A percentile compares a stretch with the other conserved stretches of the same genome.
Conservation (phyloP, 108 stramenopile species). For the Conticribra guillardii region DNA sequence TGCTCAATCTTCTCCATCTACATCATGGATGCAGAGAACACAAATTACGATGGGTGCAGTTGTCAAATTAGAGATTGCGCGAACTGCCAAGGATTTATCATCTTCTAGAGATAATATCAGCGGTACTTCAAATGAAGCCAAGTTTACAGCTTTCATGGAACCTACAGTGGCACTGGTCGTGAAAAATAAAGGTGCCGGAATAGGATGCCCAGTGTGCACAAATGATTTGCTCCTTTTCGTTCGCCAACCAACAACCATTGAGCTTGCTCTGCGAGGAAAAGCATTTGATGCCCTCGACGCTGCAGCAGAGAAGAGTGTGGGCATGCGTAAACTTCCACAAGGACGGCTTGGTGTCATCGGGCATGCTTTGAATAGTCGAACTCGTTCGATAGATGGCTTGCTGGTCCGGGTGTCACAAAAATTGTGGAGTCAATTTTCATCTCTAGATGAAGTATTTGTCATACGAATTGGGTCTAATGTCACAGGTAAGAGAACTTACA, state of each 20-base stretch:
- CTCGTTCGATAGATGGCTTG: conserved; percentile 44
- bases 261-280: conserved; percentile 40
- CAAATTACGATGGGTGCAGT: conserved; percentile 18
- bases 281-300: conserved; percentile 15
- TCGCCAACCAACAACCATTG: conserved; percentile 21
- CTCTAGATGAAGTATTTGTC: conserved; percentile 42
- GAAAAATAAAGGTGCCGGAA: conserved; percentile 13
- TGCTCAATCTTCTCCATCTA: conserved; percentile 33
- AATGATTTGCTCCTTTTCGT: conserved; percentile 47
- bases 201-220: conserved; percentile 25
- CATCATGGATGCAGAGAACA: conserved; percentile 25
- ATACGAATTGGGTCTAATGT: conserved; percentile 54
- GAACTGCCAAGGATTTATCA: conserved; percentile 24
- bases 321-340: conserved; percentile 8
- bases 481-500: conserved; percentile 39
- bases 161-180: conserved; percentile 35
- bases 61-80: conserved; percentile 37
- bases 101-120: conserved; percentile 5
- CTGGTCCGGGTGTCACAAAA: conserved; percentile 41
- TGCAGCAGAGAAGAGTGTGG: not conserved
- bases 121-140: not conserved
- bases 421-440: conserved; percentile 42
- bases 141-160: conserved; percentile 7
- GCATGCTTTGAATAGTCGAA: conserved; percentile 38
- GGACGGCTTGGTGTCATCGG: conserved; percentile 52